Percentiles rank a stretch among this genome's conserved stretches.
Conservation (phyloP, 371 early-diverging fungal species). For the Homolaphlyctis polyrhiza region DNA sequence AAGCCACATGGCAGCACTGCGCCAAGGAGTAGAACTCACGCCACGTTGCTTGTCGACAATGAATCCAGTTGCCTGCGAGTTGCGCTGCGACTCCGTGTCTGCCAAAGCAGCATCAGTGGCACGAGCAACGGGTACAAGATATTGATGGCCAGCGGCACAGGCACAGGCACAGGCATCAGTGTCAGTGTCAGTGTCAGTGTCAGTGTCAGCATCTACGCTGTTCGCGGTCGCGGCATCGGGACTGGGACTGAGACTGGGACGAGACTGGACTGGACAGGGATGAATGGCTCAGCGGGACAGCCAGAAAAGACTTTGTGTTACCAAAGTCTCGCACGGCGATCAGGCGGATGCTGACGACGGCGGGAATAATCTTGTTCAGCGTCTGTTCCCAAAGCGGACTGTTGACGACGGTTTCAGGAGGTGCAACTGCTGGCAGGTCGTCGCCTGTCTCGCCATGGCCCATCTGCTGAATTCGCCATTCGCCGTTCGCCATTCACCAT, state of each 20-base stretch:
- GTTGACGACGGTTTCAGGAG: neutral
- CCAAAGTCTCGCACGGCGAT: constrained; percentile 36
- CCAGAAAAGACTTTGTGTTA: neutral
- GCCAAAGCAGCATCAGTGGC: neutral
- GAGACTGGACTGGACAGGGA: too few species aligned
- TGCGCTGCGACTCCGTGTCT: constrained; percentile 35
- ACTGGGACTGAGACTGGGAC: too few species aligned
- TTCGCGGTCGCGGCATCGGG: too few species aligned
- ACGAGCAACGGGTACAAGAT: neutral
- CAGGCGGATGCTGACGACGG: constrained; percentile 32
- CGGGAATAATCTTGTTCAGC: constrained; percentile 29
- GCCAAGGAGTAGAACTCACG: too few species aligned
- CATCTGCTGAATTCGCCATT: too few species aligned
- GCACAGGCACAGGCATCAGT: too few species aligned
- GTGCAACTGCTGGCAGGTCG: neutral
- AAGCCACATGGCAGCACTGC: too few species aligned
- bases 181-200: too few species aligned
- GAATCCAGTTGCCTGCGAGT: constrained; percentile 37
- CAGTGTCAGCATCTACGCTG: too few species aligned
- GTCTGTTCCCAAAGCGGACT: constrained; percentile 31
- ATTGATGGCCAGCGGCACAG: too few species aligned
- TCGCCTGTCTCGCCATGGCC: neutral
- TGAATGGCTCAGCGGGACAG: neutral
- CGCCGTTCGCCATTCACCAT: too few species aligned
- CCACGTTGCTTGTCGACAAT: constrained; percentile 35